Conservation (phyloP, 1,139 yeast genomes). For the Arxiozyma telluris region DNA sequence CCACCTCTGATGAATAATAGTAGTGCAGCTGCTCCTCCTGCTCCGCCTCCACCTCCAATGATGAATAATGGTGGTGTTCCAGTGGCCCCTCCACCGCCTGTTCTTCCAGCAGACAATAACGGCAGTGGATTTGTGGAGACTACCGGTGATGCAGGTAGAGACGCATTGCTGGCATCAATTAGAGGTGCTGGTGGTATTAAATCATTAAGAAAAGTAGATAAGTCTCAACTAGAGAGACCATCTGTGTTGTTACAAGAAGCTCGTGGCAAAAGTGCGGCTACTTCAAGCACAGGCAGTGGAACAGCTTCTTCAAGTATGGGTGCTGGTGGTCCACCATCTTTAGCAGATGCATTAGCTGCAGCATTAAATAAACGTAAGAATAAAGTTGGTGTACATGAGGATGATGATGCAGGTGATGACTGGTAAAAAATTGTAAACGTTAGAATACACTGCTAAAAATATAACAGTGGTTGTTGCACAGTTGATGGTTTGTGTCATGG, state of each 20-base stretch:
- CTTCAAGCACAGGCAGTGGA: constrained; percentile 32
- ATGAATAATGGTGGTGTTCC: constrained; percentile 32
- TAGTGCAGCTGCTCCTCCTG: constrained; percentile 30
- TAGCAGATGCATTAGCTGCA: constrained; percentile 83
- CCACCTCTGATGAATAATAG: constrained; percentile 2
- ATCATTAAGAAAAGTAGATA: constrained; percentile 65
- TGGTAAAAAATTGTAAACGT: constrained; percentile 34
- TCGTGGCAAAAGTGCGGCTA: constrained; percentile 35
- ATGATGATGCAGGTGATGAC: constrained; percentile 71
- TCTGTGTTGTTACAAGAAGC: constrained; percentile 65
- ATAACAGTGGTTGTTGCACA: not conserved
- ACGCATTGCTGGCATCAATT: constrained; percentile 80
- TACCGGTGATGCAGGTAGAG: constrained; percentile 53
- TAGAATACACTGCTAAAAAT: too few relatives aligned
- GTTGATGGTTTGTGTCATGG: not conserved
- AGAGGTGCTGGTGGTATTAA: constrained; percentile 70
- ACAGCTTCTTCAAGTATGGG: constrained; percentile 25
- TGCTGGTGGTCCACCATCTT: constrained; percentile 34
- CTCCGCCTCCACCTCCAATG: constrained; percentile 22
- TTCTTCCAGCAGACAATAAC: constrained; percentile 32
- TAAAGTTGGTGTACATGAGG: constrained; percentile 66
- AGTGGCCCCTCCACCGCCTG: constrained; percentile 33
- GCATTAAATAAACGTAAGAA: constrained; percentile 76
- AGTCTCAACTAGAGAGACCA: constrained; percentile 72
- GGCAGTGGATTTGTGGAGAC: constrained; percentile 30